Conservation (phyloP, 257 asterid species). For the Nicotiana benthamiana region DNA sequence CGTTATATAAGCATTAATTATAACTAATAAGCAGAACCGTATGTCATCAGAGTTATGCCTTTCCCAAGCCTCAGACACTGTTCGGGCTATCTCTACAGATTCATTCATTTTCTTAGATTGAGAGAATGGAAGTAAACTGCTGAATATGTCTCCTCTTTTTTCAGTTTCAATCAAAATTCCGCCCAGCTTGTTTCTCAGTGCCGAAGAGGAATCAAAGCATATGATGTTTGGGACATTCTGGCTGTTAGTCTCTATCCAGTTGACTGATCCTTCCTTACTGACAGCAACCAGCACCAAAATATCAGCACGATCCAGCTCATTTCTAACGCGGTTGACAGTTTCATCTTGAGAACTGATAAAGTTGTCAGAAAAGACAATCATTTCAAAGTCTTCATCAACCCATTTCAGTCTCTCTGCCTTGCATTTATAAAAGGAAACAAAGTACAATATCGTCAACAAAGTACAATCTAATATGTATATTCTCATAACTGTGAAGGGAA, state of each 20-base stretch:
- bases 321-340: conserved; percentile 17
- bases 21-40: conserved; percentile 69
- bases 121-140: conserved; percentile 36
- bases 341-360: conserved; percentile 19
- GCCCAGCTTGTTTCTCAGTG: conserved; percentile 54
- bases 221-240: conserved; percentile 38
- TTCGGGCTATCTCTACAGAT: conserved; percentile 39
- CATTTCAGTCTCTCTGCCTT: conserved; percentile 73
- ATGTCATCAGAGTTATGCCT: conserved; percentile 79
- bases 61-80: conserved; percentile 73
- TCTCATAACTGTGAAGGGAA: not conserved
- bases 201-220: conserved; percentile 70
- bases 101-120: conserved; percentile 37
- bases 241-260: conserved; percentile 47
- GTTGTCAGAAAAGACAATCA: conserved; percentile 57
- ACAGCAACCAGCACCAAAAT: conserved; percentile 61
- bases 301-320: conserved; percentile 35
- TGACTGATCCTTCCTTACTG: conserved; percentile 44
- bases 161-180: conserved; percentile 37
- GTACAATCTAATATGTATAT: not conserved
- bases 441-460: not conserved
- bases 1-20: conserved; percentile 67
- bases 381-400: conserved; percentile 78
- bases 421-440: not conserved
- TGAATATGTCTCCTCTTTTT: conserved; percentile 30